Evolutionary conservation across 1,139 yeast species (phyloP).

Genomic region (Scheffersomyces stambukii): DNA sequence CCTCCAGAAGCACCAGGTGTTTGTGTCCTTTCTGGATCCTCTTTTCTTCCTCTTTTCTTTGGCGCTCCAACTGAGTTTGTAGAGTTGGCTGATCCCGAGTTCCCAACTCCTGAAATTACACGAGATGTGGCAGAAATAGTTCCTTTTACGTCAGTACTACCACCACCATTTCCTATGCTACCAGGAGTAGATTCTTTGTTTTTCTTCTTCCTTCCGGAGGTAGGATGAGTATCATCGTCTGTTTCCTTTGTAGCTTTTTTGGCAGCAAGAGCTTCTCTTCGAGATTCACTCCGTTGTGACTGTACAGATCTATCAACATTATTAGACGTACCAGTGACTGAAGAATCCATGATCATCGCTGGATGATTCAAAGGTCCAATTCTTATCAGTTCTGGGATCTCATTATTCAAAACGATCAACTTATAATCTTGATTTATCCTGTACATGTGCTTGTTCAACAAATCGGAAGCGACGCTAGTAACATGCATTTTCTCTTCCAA

Average conservation of each 20-base stretch:
- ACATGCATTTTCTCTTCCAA: slow-evolving; percentile 97
- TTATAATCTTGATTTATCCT: slow-evolving; percentile 78
- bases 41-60: slow-evolving; percentile 1
- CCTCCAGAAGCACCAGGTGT: not conserved
- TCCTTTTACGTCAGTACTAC: slow-evolving; percentile 1
- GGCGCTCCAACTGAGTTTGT: slow-evolving; percentile 1
- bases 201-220: slow-evolving; percentile 20
- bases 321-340: slow-evolving; percentile 10
- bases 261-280: slow-evolving; percentile 92
- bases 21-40: slow-evolving; percentile 1
- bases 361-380: slow-evolving; percentile 84
- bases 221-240: slow-evolving; percentile 4
- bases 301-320: slow-evolving; percentile 54
- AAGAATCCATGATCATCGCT: slow-evolving; percentile 64
- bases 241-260: slow-evolving; percentile 50
- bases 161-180: slow-evolving; percentile 1
- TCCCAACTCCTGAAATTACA: no score
- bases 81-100: not conserved
- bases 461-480: slow-evolving; percentile 85
- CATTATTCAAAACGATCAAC: slow-evolving; percentile 64
- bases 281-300: slow-evolving; percentile 70
- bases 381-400: slow-evolving; percentile 64
- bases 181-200: slow-evolving; percentile 17
- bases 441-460: slow-evolving; percentile 61
- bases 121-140: not conserved